phyloP scores from a whole-genome alignment of 2,329 filamentous ascomycete species.

The Stemphylium vesicarium region DNA sequence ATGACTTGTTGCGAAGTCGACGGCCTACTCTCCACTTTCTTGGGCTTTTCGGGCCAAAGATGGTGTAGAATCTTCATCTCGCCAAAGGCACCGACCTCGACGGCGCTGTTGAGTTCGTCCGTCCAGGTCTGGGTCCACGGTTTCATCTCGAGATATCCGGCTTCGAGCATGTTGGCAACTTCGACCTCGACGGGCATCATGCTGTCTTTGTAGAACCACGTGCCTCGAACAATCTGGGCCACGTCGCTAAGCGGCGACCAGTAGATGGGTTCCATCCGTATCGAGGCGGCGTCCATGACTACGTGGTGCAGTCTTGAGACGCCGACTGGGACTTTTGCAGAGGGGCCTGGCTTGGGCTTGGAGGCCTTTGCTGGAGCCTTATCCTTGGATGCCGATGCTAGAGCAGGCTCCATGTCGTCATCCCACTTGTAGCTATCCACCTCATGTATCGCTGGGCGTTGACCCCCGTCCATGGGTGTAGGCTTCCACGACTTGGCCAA shows the following conservation, averaged over 20 bases:
- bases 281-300: constrained; percentile 67
- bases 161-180: constrained; percentile 89
- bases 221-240: constrained; percentile 79
- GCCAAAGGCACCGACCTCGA: constrained; percentile 86
- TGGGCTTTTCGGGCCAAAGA: constrained; percentile 76
- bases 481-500: constrained; percentile 32
- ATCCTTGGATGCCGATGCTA: constrained; percentile 35
- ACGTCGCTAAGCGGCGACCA: constrained; percentile 95
- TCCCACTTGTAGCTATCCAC: constrained; percentile 59
- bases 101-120: constrained; percentile 86
- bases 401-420: constrained; percentile 48
- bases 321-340: constrained; percentile 77
- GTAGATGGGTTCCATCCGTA: constrained; percentile 93
- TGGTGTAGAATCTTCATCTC: constrained; percentile 89
- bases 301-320: constrained; percentile 90
- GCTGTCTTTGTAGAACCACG: constrained; percentile 97
- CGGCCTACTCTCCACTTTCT: constrained; percentile 55
- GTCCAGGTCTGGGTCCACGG: constrained; percentile 93
- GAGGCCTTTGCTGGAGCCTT: constrained; percentile 32
- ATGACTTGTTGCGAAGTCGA: constrained; percentile 46
- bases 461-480: constrained; percentile 30
- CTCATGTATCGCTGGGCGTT: constrained; percentile 47
- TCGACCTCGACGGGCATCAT: constrained; percentile 87
- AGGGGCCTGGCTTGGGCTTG: constrained; percentile 44
- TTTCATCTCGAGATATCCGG: constrained; percentile 84